Percentiles rank a stretch among this genome's conserved stretches.
phyloP scores from a whole-genome alignment of 2,329 filamentous ascomycete genomes.

The Ambrosiella xylebori region DNA sequence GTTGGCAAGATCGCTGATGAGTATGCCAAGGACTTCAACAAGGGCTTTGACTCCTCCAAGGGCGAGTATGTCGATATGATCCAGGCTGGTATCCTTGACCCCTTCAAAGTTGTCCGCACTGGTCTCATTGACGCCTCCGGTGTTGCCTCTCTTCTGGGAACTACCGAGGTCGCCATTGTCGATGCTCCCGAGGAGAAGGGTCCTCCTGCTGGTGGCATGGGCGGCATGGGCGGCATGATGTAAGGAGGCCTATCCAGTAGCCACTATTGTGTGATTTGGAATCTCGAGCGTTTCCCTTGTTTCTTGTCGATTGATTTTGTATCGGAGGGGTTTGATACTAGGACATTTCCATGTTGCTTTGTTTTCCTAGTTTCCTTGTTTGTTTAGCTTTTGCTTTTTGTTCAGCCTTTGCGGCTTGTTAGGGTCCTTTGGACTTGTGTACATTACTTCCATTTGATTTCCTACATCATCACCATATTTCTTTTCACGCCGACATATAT shows the following conservation, averaged over 20 bases:
- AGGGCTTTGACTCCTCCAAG: constrained; percentile 89
- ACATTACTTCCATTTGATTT: constrained; percentile 2
- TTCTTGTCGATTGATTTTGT: not conserved
- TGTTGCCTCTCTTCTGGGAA: constrained; percentile 91
- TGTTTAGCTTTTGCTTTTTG: constrained; percentile 5
- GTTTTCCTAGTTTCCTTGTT: constrained; percentile 2
- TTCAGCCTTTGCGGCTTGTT: not conserved
- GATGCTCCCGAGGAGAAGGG: constrained; percentile 91
- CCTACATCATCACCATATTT: not conserved
- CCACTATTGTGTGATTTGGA: not conserved
- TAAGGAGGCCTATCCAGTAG: constrained; percentile 23
- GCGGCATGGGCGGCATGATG: constrained; percentile 34
- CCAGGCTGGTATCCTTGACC: constrained; percentile 85
- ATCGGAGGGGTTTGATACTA: not conserved
- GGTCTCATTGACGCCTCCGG: constrained; percentile 87
- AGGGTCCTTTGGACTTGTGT: not conserved
- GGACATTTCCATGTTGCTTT: constrained; percentile 3
- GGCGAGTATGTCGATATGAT: constrained; percentile 99
- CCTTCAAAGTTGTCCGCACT: constrained; percentile 97
- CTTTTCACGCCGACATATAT: not conserved
- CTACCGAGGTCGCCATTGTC: constrained; percentile 94
- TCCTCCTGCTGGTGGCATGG: constrained; percentile 48
- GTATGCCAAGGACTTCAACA: constrained; percentile 85
- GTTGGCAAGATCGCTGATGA: constrained; percentile 98
- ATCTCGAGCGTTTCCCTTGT: not conserved